Base-by-base conservation (phyloP, 352 stramenopile species). In the Phytophthora syringae region DNA sequence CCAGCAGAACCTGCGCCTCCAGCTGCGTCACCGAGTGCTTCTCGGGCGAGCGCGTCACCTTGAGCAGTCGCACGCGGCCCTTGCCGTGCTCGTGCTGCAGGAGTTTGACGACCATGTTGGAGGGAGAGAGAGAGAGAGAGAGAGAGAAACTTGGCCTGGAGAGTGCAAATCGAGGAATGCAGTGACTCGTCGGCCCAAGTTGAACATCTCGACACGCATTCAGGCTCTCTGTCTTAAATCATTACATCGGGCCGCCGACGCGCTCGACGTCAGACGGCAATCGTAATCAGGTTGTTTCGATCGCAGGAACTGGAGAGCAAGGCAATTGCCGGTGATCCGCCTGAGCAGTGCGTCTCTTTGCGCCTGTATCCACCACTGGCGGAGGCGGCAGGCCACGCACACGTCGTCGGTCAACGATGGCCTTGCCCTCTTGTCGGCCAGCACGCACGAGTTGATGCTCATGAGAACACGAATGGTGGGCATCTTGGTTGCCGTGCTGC, bases 11-110 rank as follows among this genome's bases (percentile, higher is more conserved):
- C 66, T 96, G 74, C 40, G 89, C 89, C 55, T 84, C 89, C 62
- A 96, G 76, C 72, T 97, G 89, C 47, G 89, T 63, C 15, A 97
- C 72, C 25, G 76, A 79, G 76, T 97, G 90, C 54, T 88, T 77
- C 34, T 90, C 68, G 10, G 84, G 82, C 25, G 79, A 75, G 70
- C 88, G 83, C 50, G 84, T 89, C 37, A 97, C 88, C 76, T 96
- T 97, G 68, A 94, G 80, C 52, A 96, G 43, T 43, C 89, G 86
- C 43, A 96, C 89, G 70, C 86, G 82, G 69, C 89, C 89, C 70
- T 97, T 97, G 62, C 89, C 89, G 70, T 97, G 89, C 57, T 90
- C 82, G 49, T 89, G 80, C 3, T 76, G 72, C 63, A 85, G 54
- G 27, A 93, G 78, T 60, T 90, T 88, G 60, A 93, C 80, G 21